Percentiles rank a stretch among this genome's conserved stretches.
Evolutionary conservation across 768 basidiomycete genomes (phyloP).

Genomic region (Boletus rubescentipes): DNA sequence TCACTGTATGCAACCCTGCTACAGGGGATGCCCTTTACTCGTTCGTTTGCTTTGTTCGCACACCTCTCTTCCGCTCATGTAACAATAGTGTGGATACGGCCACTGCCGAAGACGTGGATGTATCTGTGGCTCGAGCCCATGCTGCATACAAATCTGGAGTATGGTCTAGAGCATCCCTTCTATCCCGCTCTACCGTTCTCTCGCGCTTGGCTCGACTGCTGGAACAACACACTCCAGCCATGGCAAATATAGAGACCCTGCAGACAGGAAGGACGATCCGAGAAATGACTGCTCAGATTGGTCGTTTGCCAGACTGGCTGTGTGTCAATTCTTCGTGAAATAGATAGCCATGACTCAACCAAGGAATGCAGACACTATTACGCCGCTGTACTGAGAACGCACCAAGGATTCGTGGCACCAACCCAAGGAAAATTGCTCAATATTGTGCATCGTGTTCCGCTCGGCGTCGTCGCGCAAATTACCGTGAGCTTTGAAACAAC

Average conservation of each 20-base stretch:
- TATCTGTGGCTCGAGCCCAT: conserved; percentile 56
- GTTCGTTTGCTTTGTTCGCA: conserved; percentile 56
- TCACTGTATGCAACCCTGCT: conserved; percentile 65
- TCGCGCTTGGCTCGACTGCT: conserved; percentile 62
- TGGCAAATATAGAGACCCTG: conserved; percentile 65
- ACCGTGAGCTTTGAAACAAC: conserved; percentile 48
- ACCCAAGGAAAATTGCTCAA: conserved; percentile 80
- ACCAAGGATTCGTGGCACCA: conserved; percentile 67
- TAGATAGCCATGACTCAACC: background rate
- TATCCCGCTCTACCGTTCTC: conserved; percentile 64
- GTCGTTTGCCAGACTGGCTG: conserved; percentile 85
- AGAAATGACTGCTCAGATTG: conserved; percentile 80
- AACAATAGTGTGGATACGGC: conserved; percentile 52
- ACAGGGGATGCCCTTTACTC: conserved; percentile 57
- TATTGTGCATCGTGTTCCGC: conserved; percentile 73
- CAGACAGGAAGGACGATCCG: conserved; percentile 83
- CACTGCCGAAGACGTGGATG: conserved; percentile 49
- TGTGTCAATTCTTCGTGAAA: conserved; percentile 36
- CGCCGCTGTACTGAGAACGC: conserved; percentile 69
- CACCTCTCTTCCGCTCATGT: conserved; percentile 15
- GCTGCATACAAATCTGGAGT: conserved; percentile 59
- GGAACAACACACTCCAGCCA: conserved; percentile 52
- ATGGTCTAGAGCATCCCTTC: conserved; percentile 65
- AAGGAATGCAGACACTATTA: conserved; percentile 62
- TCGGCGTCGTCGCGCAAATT: conserved; percentile 89